Evolutionary conservation across 164 flowering plant genomes (phyloP), one percentile per base, ranked within the genome.

Genomic region (Litsea cubeba): DNA sequence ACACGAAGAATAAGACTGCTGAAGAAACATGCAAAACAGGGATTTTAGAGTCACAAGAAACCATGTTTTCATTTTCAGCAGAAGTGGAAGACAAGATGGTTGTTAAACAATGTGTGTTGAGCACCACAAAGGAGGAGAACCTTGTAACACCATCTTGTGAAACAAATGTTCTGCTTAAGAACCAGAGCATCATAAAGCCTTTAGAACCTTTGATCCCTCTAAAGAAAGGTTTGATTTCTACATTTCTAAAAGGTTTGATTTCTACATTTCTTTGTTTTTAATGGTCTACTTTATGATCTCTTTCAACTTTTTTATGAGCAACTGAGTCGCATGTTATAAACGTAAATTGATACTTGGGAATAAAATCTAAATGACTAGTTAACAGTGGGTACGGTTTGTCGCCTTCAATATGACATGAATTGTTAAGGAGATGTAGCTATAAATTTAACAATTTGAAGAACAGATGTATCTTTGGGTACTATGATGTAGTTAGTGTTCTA

Each of bases 221-320:
- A 32, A 71, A 35, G 28, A 79, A 81, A 85, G 89, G 89, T 89
- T 75, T 74, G 79, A 71, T 24, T n/a, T n/a, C n/a, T n/a, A n/a
- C n/a, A n/a, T n/a, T n/a, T n/a, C n/a, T n/a, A n/a, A n/a, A n/a
- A n/a, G n/a, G n/a, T n/a, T n/a, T n/a, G n/a, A n/a, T n/a, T 72
- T 73, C 50, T 63, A 3, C 71, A 69, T 6, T 8, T 40, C 11
- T 40, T 40, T 40, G 8, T 40, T 40, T 40, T 8, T 5, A 40
- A 40, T 40, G 46, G 10, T 40, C 11, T 40, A 32, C 40, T 32
- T 5, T 4, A 40, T 8, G 0, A 40, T 40, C 46, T 40, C 11
- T 40, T 40, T 40, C 46, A 40, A 40, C 46, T 40, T 35, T 35
- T 35, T 35, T 40, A 40, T 40, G 46, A 40, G 46, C 8, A 40